Base-by-base conservation (phyloP, 2,329 filamentous ascomycete species). In the Penicillium sp. region DNA sequence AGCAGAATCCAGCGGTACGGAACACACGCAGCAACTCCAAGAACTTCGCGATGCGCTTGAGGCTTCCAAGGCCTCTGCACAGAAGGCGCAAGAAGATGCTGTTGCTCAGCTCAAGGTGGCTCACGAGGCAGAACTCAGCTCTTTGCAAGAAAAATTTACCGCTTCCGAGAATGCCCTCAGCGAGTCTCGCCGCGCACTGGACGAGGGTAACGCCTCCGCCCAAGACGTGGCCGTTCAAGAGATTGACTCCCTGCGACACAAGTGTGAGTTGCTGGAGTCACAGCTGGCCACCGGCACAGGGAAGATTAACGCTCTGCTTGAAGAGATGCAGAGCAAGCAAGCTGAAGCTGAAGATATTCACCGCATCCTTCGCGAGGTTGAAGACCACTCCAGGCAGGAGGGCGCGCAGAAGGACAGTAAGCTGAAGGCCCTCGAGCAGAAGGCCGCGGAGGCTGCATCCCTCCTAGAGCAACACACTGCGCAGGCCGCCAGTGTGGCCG, bases 321-420 rank as follows among this genome's bases (percentile, higher is more conserved):
- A 60, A 31, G 60, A 67, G 37, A 59, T 73, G 25, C 63, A 68
- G 22, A 58, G 51, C 50, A 71, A 71, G 48, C 62, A 71, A 16
- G 57, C 64, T 19, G 64, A 72, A 50, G 68, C 68, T 1, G 65
- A 68, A 36, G 60, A 62, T 9, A 59, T 75, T 8, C 67, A 72
- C 43, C 65, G 67, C 38, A 70, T 62, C 14, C 55, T 75, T 36
- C 56, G 64, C 41, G 58, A 66, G 5, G 59, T 71, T 7, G 69
- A 73, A 48, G 58, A 60, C n/a, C 64, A 71, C 53, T 56, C 58
- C 13, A 67, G 71, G 53, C 58, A 62, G n/a, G 72, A 68, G 52
- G 66, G 71, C 28, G 62, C 60, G 14, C 60, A 70, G 37, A 61
- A 71, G 40, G 65, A 69, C 7, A 62, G 52, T 30, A 60, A 64